Evolutionary conservation across 306 rosid species (phyloP), one percentile per base, ranked within the genome.

Genomic region (Cucurbita maxima): DNA sequence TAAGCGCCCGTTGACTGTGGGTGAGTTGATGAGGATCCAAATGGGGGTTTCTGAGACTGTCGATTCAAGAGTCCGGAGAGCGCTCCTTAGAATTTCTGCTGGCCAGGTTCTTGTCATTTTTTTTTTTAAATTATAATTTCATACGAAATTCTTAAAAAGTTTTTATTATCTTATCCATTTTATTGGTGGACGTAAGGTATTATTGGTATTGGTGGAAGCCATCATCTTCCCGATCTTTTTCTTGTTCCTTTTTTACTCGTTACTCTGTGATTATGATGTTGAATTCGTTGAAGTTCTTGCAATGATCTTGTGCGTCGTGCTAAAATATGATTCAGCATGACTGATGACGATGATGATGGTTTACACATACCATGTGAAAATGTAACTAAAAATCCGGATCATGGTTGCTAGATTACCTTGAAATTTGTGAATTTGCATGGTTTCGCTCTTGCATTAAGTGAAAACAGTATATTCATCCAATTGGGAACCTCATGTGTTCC

Each of bases 11-110:
- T 20, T 94, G 86, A 94, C 99, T 15, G 92, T 94, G 16, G 99
- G 99, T 4, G 99, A 94, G 81, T 86, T 94, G 76, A 87, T 94
- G 97, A 87, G 97, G 78, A 86, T 79, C 83, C 99, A 94, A 82
- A 94, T 94, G 99, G 83, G 87, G 84, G 96, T 94, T 81, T 87
- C 99, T 13, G 97, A 94, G 40, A 88, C 95, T 12, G 83, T 86
- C 86, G 97, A 94, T 84, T 91, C 97, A 18, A 89, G 99, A 72
- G 95, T 94, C 0, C 68, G 96, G 62, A 83, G 97, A 75, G 99
- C 99, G 45, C 85, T 94, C 58, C 91, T 90, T 7, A 84, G 97
- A 75, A 94, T 94, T 77, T 85, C 96, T 34, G 96, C 97, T 84
- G 87, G 92, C 3, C 97, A 94, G 99, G 99, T 94, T 71, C 18